Base-by-base conservation (phyloP, 2,329 filamentous ascomycete genomes). In the Penicillium psychrosexuale region DNA sequence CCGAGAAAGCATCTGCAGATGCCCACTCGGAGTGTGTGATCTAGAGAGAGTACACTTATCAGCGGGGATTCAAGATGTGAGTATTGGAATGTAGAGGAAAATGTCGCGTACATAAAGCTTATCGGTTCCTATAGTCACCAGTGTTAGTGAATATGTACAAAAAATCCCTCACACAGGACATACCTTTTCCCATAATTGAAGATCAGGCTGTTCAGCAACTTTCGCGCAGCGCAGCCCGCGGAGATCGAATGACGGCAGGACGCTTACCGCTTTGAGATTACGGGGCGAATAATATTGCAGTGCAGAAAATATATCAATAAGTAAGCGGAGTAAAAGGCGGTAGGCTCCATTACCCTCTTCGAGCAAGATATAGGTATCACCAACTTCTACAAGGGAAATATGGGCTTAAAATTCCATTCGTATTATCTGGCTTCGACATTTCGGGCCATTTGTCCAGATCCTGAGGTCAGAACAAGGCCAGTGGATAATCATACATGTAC, bases 1-100 rank as follows among this genome's bases (percentile, higher is more conserved):
- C 91, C 31, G 89, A 89, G 75, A 90, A 97, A 56, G 90, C 86
- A 74, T 97, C 92, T 45, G 88, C 85, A 6, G 91, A 96, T 8
- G 91, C 87, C 94, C 94, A 99, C 80, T 99, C 94, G 38, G 90
- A 95, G 77, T 99, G 95, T 52, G 94, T 99, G 69, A 99, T 99
- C 82, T 86, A 62, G 47, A 53, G 15, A n/a, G 43, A 31, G 43
- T 51, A 28, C 49, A 57, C 56, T 53, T 55, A 60, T 66, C 39
- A 62, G 56, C 51, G 24, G 43, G 40, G 37, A 52, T 61, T 54
- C 50, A 54, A 51, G 27, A 61, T 61, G 57, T 53, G 51, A 42
- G 36, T 38, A 17, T 31, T 45, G 17, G 13, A 19, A 37, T 33
- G 28, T 39, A 15, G 46, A 31, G 38, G n/a, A 40, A 30, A 47